Base-by-base conservation (phyloP, 2,329 filamentous ascomycete genomes). In the Cladosporium oxysporum region DNA sequence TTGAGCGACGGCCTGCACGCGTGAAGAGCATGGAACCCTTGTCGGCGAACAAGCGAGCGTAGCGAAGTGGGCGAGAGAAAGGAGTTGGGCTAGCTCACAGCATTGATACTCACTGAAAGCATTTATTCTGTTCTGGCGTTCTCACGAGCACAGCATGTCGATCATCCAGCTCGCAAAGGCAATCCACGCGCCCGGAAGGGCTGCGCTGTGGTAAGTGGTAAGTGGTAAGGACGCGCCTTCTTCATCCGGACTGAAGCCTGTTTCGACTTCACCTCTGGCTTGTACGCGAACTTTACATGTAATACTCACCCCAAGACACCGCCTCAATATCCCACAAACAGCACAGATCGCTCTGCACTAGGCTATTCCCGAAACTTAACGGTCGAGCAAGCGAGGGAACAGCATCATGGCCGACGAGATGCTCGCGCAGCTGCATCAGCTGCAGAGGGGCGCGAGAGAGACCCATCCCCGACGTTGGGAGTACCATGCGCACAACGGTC, bases 1-100 rank as follows among this genome's bases (percentile, higher is more conserved):
- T 69, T 28, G 76, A 77, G 66, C 67, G 74, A 18, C 71, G 80
- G 69, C 76, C 83, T 58, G 79, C 68, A 72, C 69, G 77, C 53
- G 64, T 69, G 7, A 74, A 74, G 69, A 75, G 71, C 65, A 67
- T 67, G 2, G 74, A 74, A 18, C 62, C 33, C 31, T n/a, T 59
- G 44, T 23, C 29, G 55, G 29, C 47, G 21, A 62, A 33, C 33
- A 58, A 58, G 8, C 31, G 55, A 41, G 55, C 55, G 21, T 58
- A 58, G 55, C 10, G 21, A 11, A 41, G 14, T 16, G 55, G 55
- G 14, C 12, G 29, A 35, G 33, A 7, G 6, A 5, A 10, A 35
- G 28, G 33, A 41, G n/a, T 16, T 37, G 55, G 31, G 18, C 33
- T 58, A 37, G 31, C 12, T 35, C 8, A 58, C 55, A 58, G 52